Evolutionary conservation across 305 asterid genomes (phyloP).

Genomic region (Solanum hybrid): DNA sequence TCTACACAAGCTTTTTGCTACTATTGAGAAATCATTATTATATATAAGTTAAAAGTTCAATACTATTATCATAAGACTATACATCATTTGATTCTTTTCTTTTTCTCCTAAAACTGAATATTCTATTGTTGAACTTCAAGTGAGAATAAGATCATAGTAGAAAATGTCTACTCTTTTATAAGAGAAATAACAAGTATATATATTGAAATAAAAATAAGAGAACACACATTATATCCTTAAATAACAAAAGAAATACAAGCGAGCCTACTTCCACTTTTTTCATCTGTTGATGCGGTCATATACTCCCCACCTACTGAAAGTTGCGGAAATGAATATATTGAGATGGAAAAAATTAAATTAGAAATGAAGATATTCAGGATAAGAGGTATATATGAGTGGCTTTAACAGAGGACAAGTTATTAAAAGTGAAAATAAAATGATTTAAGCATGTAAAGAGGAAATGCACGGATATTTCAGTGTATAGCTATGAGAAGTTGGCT

Average conservation of each 20-base stretch:
- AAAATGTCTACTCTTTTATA: neutral
- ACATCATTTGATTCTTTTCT: neutral
- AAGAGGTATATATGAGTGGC: neutral
- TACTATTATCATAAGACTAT: neutral
- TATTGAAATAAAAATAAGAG: neutral
- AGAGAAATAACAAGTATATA: neutral
- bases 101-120: neutral
- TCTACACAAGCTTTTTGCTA: neutral
- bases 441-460: too few species aligned
- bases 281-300: neutral
- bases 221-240: neutral
- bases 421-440: too few species aligned
- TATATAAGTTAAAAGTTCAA: neutral
- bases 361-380: too few species aligned
- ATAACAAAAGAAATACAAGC: neutral
- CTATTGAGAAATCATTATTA: neutral
- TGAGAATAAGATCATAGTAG: neutral
- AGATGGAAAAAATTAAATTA: too few species aligned
- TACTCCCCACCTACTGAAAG: neutral
- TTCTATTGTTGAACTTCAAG: neutral
- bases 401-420: too few species aligned
- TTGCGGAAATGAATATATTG: neutral
- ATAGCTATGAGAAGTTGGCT: neutral
- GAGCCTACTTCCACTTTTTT: neutral
- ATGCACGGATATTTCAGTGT: too few species aligned